Evolutionary conservation across 208 protist species (phyloP), one percentile per base, ranked within the genome.

Genomic region (Naegleria fowleri): DNA sequence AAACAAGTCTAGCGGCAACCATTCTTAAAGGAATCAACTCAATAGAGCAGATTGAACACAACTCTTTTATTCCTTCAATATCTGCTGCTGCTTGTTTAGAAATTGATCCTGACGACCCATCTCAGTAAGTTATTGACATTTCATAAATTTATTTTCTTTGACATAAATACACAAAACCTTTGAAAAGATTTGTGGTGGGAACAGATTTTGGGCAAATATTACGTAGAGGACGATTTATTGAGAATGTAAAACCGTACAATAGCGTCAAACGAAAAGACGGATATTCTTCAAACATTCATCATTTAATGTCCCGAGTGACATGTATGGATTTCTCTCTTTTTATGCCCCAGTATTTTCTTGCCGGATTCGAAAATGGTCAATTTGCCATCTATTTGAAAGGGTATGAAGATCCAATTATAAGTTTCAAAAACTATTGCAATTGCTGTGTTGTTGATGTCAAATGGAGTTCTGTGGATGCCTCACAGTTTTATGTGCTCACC

Each of bases 161-260:
- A n/a, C n/a, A n/a, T n/a, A n/a, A n/a, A n/a, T n/a, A n/a, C n/a
- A n/a, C n/a, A n/a, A n/a, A n/a, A n/a, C 43, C 43, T 48, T 48
- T 48, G 43, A 48, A 48, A 36, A 79, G 67, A 33, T 19, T 86
- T 19, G 39, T 86, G 16, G n/a, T 86, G 43, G 83, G 83, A 48
- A 86, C 40, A 86, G 83, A 86, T 33, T 86, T 48, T 86, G 83
- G 83, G 41, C 13, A 86, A 19, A 48, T 86, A 29, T 15, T 86
- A 9, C 39, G 83, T 29, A 48, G 40, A 86, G 83, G 39, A 51
- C 43, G 83, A 86, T 86, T 86, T 43, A 43, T 38, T 29, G 29
- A 79, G 16, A 86, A 86, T 48, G 25, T 86, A 43, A 86, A 39
- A 86, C 83, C 83, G 0, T 48, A 48, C 15, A 86, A 51, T 16